Evolutionary conservation across 176 grass and related monocot species (phyloP).

Genomic region (Tillandsia leiboldiana): DNA sequence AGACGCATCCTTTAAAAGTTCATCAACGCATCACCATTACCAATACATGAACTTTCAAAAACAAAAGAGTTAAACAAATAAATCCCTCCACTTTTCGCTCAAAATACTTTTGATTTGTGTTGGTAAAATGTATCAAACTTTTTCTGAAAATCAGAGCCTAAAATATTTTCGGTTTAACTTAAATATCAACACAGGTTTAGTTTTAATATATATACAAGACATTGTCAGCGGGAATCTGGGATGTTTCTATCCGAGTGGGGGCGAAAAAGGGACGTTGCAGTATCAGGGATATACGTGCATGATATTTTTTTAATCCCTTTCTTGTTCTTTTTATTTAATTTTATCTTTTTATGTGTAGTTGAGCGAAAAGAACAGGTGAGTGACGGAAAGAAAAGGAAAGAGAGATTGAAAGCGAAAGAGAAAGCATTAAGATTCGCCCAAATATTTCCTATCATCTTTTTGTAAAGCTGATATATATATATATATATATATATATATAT

Average conservation of each 20-base stretch:
- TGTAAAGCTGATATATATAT: not conserved
- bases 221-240: constrained; percentile 26
- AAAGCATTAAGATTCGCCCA: not conserved
- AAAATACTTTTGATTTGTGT: too few relatives aligned
- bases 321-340: not conserved
- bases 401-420: constrained; percentile 21
- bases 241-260: constrained; percentile 10
- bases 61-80: constrained; percentile 11
- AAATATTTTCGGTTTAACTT: too few relatives aligned
- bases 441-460: constrained; percentile 32
- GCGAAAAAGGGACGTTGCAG: not conserved
- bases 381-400: constrained; percentile 13
- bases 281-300: constrained; percentile 31
- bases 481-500: too few relatives aligned
- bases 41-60: constrained; percentile 1
- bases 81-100: not conserved
- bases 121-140: too few relatives aligned
- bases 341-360: not conserved
- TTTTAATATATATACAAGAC: not conserved
- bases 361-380: not conserved
- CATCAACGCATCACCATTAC: constrained; percentile 18
- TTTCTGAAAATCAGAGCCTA: too few relatives aligned
- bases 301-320: not conserved
- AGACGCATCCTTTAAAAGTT: not conserved
- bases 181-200: not conserved